These are phyloP conservation scores for Trichoderma sp. DNA, from an alignment of 2,329 filamentous ascomycete species.

Conservation along the genomic window DNA sequence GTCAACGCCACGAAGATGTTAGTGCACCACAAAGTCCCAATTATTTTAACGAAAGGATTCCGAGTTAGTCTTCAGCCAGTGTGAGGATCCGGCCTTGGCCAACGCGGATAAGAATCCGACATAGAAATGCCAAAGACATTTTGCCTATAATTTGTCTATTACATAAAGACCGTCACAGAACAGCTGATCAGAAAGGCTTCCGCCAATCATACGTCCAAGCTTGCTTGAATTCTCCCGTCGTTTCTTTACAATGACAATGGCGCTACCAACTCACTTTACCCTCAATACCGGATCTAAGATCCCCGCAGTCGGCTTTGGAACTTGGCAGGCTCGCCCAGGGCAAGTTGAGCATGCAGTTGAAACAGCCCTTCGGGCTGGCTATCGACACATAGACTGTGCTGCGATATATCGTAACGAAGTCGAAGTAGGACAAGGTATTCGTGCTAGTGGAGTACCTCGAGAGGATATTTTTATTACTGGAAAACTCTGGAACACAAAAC, in stretches of 20 bases:
- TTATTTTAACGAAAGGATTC: neutral
- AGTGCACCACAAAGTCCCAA: neutral
- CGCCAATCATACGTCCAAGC: neutral
- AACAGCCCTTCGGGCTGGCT: constrained; percentile 65
- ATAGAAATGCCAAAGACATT: neutral
- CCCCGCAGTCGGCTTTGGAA: constrained; percentile 73
- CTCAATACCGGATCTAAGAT: constrained; percentile 79
- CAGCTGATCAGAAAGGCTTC: neutral
- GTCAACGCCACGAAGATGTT: neutral
- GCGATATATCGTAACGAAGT: constrained; percentile 76
- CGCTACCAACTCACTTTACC: constrained; percentile 46
- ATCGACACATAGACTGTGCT: constrained; percentile 76
- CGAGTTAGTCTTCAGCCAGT: neutral
- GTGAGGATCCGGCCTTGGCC: neutral
- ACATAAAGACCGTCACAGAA: neutral
- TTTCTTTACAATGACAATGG: neutral
- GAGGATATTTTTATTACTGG: constrained; percentile 72
- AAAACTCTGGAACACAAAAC: constrained; percentile 81
- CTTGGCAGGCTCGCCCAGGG: constrained; percentile 73
- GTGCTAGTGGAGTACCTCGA: constrained; percentile 62
- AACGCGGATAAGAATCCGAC: neutral
- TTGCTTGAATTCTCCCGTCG: neutral
- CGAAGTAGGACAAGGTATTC: constrained; percentile 67
- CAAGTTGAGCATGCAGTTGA: constrained; percentile 72
- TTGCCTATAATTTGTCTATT: neutral